Conservation (phyloP, 306 rosid genomes). For the Glycine soja region DNA sequence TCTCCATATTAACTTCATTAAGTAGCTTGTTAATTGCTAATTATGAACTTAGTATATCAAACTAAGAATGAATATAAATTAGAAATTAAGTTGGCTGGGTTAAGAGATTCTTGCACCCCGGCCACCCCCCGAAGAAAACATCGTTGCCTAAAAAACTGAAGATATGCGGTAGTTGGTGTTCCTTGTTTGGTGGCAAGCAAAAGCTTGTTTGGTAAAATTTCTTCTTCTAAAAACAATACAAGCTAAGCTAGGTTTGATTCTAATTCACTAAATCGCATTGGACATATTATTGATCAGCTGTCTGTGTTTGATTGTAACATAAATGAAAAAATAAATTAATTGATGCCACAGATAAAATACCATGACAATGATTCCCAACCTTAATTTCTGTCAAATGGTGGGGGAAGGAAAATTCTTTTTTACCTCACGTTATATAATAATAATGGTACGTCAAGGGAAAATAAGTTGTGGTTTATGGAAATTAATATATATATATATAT, state of each 20-base stretch:
- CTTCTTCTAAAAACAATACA: constrained; percentile 20
- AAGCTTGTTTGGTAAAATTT: constrained; percentile 53
- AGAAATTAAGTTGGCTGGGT: neutral
- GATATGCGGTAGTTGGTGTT: constrained; percentile 36
- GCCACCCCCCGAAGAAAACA: too few relatives aligned
- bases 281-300: constrained; percentile 10
- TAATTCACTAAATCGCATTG: constrained; percentile 35
- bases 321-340: constrained; percentile 24
- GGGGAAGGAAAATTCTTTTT: neutral
- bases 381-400: constrained; percentile 7
- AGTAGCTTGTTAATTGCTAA: neutral
- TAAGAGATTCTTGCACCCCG: neutral
- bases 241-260: neutral
- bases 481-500: neutral
- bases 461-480: neutral
- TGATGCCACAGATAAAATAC: neutral
- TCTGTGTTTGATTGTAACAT: constrained; percentile 39
- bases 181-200: constrained; percentile 43
- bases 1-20: neutral
- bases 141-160: constrained; percentile 13
- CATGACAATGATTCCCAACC: constrained; percentile 40
- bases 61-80: neutral
- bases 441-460: neutral
- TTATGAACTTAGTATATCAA: neutral
- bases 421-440: neutral